These are phyloP conservation scores for Scutellaria baicalensis DNA, from an alignment of 257 asterid species.

Conservation along the genomic window DNA sequence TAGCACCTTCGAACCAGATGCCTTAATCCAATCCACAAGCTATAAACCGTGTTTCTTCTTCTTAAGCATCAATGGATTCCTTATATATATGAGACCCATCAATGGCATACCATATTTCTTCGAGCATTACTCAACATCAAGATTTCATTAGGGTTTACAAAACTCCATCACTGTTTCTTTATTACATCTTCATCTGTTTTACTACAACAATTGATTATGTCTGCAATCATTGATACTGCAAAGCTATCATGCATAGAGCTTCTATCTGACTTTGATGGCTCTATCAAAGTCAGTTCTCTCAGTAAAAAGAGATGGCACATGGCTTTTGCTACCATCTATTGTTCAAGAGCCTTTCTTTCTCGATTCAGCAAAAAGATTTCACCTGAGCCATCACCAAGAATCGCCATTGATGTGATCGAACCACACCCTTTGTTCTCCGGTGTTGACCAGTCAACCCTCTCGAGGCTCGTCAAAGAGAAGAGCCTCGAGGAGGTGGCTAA, in stretches of 20 bases:
- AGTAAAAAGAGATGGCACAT: constrained; percentile 25
- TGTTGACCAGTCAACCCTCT: constrained; percentile 6
- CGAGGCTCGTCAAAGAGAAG: constrained; percentile 17
- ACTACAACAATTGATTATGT: not conserved
- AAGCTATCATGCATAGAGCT: constrained; percentile 2
- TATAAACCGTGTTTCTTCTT: too few relatives aligned
- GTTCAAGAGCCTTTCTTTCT: constrained; percentile 23
- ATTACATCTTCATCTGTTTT: not conserved
- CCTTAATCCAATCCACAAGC: too few relatives aligned
- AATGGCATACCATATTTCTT: too few relatives aligned
- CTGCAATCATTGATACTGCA: constrained; percentile 2
- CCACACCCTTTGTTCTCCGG: not conserved
- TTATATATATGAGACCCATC: too few relatives aligned
- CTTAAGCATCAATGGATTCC: too few relatives aligned
- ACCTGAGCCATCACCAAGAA: not conserved
- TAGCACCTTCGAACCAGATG: too few relatives aligned
- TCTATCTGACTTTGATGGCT: not conserved
- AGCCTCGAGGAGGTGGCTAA: not conserved
- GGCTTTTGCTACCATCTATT: constrained; percentile 25
- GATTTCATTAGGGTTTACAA: too few relatives aligned
- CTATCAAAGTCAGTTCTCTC: not conserved
- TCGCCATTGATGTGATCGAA: constrained; percentile 9
- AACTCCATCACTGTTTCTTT: not conserved
- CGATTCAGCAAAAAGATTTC: not conserved
- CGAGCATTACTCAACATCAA: too few relatives aligned